These are phyloP conservation scores for Podospora pseudocomata DNA, from an alignment of 495 filamentous ascomycete genomes.

Conservation along the genomic window DNA sequence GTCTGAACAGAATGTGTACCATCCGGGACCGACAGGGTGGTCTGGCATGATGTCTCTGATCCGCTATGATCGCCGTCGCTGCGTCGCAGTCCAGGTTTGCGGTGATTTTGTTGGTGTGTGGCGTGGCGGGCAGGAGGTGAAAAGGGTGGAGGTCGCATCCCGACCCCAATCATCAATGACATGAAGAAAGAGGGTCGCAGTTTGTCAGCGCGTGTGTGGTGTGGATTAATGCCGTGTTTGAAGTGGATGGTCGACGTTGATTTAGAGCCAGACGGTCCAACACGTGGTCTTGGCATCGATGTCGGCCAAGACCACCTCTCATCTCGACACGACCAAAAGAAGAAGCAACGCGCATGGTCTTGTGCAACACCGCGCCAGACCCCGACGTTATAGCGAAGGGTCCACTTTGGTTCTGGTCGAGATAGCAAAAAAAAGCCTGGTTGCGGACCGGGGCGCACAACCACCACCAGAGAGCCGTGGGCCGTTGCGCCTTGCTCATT, in stretches of 20 bases:
- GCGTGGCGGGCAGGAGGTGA: not conserved
- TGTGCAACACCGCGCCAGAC: conserved; percentile 1
- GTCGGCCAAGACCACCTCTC: conserved; percentile 2
- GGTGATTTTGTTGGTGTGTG: not conserved
- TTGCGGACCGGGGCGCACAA: not conserved
- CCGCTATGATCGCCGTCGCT: not conserved
- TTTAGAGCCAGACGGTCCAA: conserved; percentile 8
- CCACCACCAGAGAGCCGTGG: not conserved
- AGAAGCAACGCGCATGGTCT: not conserved
- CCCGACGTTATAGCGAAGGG: not conserved
- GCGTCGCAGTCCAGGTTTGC: not conserved
- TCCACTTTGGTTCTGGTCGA: not conserved
- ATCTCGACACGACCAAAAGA: not conserved
- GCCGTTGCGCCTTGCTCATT: conserved; percentile 1
- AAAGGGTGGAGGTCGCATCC: not conserved
- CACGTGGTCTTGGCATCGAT: conserved; percentile 22
- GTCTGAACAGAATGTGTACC: not conserved
- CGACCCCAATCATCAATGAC: not conserved
- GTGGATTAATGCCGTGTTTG: not conserved
- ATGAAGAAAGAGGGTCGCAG: not conserved
- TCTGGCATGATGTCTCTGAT: not conserved
- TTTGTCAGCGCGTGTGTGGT: conserved; percentile 1
- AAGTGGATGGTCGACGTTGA: not conserved
- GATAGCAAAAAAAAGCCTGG: not conserved
- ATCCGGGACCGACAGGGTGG: not conserved